phyloP scores from a whole-genome alignment of 768 basidiomycete species.

The Leccinum olivaceopallidum region DNA sequence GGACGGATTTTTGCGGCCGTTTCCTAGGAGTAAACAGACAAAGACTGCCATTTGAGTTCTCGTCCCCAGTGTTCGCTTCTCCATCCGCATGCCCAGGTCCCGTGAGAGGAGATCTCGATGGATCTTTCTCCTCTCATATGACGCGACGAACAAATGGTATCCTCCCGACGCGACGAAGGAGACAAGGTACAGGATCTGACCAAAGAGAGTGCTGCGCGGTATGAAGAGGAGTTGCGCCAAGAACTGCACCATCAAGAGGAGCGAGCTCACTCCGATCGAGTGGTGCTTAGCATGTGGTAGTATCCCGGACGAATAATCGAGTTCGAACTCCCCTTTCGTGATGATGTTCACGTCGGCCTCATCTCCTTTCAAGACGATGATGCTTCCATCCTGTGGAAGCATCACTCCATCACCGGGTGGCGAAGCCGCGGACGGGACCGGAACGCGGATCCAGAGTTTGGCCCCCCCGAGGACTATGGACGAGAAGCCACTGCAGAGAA shows the following conservation, averaged over 20 bases:
- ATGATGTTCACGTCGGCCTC: conserved; percentile 31
- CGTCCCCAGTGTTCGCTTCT: conserved; percentile 22
- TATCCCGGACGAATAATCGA: conserved; percentile 23
- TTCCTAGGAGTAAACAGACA: conserved; percentile 21
- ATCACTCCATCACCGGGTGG: conserved; percentile 35
- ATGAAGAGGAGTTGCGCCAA: conserved; percentile 33
- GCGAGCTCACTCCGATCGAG: conserved; percentile 23
- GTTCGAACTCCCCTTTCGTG: conserved; percentile 34
- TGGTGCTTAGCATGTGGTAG: conserved; percentile 5
- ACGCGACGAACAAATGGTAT: conserved; percentile 34
- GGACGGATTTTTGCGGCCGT: conserved; percentile 4
- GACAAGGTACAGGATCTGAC: conserved; percentile 32
- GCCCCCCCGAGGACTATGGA: conserved; percentile 31
- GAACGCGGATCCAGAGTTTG: conserved; percentile 21
- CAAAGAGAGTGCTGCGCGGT: conserved; percentile 32
- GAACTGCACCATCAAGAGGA: conserved; percentile 32
- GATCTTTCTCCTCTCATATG: conserved; percentile 30
- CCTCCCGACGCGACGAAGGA: conserved; percentile 32
- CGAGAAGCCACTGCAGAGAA: conserved; percentile 33
- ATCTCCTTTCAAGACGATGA: conserved; percentile 30
- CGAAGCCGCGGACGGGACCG: conserved; percentile 23
- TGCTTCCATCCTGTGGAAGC: conserved; percentile 15
- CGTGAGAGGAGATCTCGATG: conserved; percentile 22
- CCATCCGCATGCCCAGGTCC: conserved; percentile 8
- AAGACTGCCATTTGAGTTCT: conserved; percentile 33